These are phyloP conservation scores for Yamadazyma oceani DNA, from an alignment of 1,139 yeast species.

Conservation along the genomic window DNA sequence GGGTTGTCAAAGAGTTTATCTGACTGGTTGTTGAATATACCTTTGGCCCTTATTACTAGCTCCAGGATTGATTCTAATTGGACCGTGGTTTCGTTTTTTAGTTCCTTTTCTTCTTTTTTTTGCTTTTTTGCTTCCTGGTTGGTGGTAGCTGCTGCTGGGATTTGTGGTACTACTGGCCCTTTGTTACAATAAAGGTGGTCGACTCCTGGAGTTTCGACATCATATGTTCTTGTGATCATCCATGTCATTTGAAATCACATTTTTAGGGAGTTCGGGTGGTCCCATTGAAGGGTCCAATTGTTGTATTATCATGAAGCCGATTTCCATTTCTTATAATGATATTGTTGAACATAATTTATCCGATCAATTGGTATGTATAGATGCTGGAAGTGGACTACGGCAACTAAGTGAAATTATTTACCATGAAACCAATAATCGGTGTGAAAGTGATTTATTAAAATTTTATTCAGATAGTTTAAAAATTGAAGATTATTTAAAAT, in stretches of 20 bases:
- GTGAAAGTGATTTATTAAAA: conserved; percentile 18
- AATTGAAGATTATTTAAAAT: conserved; percentile 20
- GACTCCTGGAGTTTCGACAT: neutral
- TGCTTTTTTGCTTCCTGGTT: too few relatives aligned
- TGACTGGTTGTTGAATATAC: too few relatives aligned
- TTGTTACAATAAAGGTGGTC: too few relatives aligned
- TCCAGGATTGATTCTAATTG: too few relatives aligned
- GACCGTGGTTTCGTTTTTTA: too few relatives aligned
- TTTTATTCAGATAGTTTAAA: conserved; percentile 29
- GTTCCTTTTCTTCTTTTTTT: too few relatives aligned
- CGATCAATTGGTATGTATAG: conserved; percentile 58
- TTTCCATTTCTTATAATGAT: conserved; percentile 34
- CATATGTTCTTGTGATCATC: neutral
- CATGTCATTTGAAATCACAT: conserved; percentile 42
- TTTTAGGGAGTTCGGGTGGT: conserved; percentile 78
- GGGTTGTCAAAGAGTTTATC: too few relatives aligned
- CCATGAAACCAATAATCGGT: conserved; percentile 18
- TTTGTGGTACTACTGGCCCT: too few relatives aligned
- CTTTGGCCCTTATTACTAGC: too few relatives aligned
- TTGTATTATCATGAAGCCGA: conserved; percentile 63
- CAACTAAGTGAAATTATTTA: conserved; percentile 54
- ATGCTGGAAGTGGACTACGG: conserved; percentile 76
- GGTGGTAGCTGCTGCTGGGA: too few relatives aligned
- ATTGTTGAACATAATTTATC: conserved; percentile 26
- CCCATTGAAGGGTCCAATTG: conserved; percentile 71